Conservation (phyloP, 345 rosid species). For the Sapria himalayana region DNA sequence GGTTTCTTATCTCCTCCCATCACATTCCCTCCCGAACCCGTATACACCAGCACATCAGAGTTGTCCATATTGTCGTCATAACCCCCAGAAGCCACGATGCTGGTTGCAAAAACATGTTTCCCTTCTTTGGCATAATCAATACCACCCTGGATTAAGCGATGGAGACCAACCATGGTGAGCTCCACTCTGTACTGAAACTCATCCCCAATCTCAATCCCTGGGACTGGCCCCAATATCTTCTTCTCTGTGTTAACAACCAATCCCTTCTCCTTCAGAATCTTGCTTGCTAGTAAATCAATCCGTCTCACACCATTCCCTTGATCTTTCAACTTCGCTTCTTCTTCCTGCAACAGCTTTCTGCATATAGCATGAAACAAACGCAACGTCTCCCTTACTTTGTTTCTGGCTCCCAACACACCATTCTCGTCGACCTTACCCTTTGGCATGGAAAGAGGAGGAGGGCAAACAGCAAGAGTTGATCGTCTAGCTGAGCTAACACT, state of each 20-base stretch:
- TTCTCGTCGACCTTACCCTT: conserved; percentile 7
- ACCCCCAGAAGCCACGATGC: conserved; percentile 57
- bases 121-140: conserved; percentile 39
- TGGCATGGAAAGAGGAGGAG: conserved; percentile 31
- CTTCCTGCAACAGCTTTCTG: conserved; percentile 53
- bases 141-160: conserved; percentile 47
- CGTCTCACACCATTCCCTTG: conserved; percentile 11
- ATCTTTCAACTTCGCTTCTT: conserved; percentile 33
- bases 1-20: conserved; percentile 29
- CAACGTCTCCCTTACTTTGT: conserved; percentile 53
- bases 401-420: conserved; percentile 21
- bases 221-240: conserved; percentile 44
- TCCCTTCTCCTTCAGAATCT: conserved; percentile 31
- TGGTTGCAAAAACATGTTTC: conserved; percentile 25
- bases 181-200: conserved; percentile 62
- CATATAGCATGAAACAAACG: conserved; percentile 50
- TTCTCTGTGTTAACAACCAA: conserved; percentile 20
- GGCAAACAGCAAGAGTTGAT: conserved; percentile 13
- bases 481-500: conserved; percentile 8
- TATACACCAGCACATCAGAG: conserved; percentile 42
- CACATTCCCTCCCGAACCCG: conserved; percentile 71
- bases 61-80: conserved; percentile 40
- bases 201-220: conserved; percentile 70
- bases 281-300: conserved; percentile 41
- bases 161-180: conserved; percentile 56